phyloP scores from a whole-genome alignment of 805 yeast species.

The Candida rishiriensis region DNA sequence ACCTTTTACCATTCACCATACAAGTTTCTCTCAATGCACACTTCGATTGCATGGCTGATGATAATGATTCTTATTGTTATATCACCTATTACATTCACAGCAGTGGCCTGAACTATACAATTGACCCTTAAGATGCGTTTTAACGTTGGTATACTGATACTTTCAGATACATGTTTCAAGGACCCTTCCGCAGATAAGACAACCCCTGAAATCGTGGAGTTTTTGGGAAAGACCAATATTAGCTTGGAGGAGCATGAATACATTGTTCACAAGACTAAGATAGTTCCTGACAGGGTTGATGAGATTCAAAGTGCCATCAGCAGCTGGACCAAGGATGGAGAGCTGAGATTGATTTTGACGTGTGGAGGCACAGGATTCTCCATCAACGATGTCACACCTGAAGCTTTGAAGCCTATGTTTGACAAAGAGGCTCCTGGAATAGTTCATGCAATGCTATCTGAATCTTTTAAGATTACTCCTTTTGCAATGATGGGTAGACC shows the following conservation, averaged over 20 bases:
- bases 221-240: conserved; percentile 10
- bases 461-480: conserved; percentile 41
- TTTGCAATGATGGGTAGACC: conserved; percentile 47
- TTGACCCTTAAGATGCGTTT: conserved; percentile 13
- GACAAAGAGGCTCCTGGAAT: conserved; percentile 46
- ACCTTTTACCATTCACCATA: too few species aligned
- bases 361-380: conserved; percentile 54
- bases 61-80: too few species aligned
- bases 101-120: too few species aligned
- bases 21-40: too few species aligned
- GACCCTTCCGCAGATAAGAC: conserved; percentile 32
- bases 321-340: conserved; percentile 22
- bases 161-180: conserved; percentile 37
- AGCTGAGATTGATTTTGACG: conserved; percentile 35
- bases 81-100: too few species aligned
- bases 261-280: conserved; percentile 9
- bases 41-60: too few species aligned
- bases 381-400: conserved; percentile 44
- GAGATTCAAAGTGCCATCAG: conserved; percentile 28
- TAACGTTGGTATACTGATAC: conserved; percentile 32
- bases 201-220: conserved; percentile 23
- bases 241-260: conserved; percentile 3
- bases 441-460: conserved; percentile 41
- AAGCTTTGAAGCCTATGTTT: conserved; percentile 40
- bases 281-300: conserved; percentile 35